Percentiles rank a stretch among this genome's conserved stretches.
phyloP scores from a whole-genome alignment of 2,329 filamentous ascomycete species.

The Phialophora chinensis region DNA sequence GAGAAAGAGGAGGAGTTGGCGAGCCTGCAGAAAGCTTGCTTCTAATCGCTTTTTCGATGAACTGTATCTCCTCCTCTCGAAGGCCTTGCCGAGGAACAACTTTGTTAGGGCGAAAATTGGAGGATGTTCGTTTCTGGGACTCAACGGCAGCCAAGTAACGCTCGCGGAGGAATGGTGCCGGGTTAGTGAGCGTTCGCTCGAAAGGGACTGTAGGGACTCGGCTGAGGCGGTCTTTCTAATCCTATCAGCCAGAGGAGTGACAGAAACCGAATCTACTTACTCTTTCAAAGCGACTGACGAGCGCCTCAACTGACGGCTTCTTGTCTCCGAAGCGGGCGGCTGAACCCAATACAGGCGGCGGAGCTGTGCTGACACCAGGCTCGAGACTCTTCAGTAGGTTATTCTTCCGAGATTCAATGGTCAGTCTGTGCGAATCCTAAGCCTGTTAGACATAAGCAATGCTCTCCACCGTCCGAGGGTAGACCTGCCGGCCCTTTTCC shows the following conservation, averaged over 20 bases:
- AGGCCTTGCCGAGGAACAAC: constrained; percentile 3
- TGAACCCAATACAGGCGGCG: background rate
- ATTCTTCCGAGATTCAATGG: constrained; percentile 7
- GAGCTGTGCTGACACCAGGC: constrained; percentile 2
- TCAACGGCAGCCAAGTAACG: constrained; percentile 26
- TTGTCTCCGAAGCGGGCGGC: background rate
- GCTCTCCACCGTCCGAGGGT: background rate
- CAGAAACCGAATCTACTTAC: constrained; percentile 19
- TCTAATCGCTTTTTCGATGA: constrained; percentile 20
- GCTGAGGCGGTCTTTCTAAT: constrained; percentile 27
- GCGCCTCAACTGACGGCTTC: constrained; percentile 28
- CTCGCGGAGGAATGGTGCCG: constrained; percentile 27
- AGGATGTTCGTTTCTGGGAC: constrained; percentile 22
- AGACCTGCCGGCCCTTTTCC: constrained; percentile 22
- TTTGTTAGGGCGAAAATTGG: constrained; percentile 21
- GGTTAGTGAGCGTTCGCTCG: constrained; percentile 23
- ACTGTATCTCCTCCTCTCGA: constrained; percentile 13
- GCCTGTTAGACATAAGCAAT: constrained; percentile 33
- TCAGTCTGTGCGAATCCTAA: constrained; percentile 20
- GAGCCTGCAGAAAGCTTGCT: constrained; percentile 21
- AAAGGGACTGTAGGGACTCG: constrained; percentile 20
- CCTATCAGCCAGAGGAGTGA: constrained; percentile 3
- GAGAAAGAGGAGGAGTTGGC: background rate
- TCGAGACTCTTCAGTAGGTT: background rate
- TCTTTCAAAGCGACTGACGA: constrained; percentile 31